Conservation (phyloP, 2,329 filamentous ascomycete genomes). For the Trichoderma asperellum region DNA sequence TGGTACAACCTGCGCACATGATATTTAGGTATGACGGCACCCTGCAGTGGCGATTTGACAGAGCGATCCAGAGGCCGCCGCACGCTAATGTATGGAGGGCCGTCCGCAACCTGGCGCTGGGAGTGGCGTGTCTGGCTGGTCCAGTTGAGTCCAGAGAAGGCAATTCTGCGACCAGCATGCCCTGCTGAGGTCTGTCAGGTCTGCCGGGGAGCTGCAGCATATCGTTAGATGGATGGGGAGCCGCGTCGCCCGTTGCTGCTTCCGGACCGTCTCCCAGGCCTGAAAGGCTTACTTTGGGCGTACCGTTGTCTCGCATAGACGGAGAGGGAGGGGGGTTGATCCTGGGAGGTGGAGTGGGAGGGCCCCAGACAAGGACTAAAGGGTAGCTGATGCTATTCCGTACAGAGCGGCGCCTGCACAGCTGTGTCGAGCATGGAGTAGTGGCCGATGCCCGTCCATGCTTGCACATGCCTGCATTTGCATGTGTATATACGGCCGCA, state of each 20-base stretch:
- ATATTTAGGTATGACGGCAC: conserved; percentile 30
- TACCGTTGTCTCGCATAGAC: conserved; percentile 18
- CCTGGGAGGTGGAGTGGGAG: conserved; percentile 9
- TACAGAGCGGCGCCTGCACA: not conserved
- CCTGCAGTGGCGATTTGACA: conserved; percentile 30
- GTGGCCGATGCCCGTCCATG: not conserved
- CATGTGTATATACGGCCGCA: not conserved
- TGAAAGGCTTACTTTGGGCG: conserved; percentile 4
- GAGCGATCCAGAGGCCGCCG: conserved; percentile 25
- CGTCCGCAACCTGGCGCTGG: conserved; percentile 23
- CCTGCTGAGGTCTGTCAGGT: conserved; percentile 22
- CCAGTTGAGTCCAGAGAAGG: conserved; percentile 10
- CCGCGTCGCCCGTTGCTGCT: conserved; percentile 28
- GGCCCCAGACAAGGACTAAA: not conserved
- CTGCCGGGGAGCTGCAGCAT: conserved; percentile 26
- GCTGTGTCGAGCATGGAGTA: not conserved
- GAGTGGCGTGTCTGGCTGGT: conserved; percentile 24
- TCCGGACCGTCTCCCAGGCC: conserved; percentile 25
- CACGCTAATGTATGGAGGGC: conserved; percentile 28
- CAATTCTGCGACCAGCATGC: conserved; percentile 9
- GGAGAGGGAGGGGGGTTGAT: not conserved
- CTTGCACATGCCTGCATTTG: not conserved
- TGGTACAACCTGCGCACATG: conserved; percentile 15
- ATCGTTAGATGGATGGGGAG: conserved; percentile 25
- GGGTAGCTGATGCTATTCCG: conserved; percentile 3